Conservation (phyloP, 1,284 basidiomycete species). For the Naganishia albida region DNA sequence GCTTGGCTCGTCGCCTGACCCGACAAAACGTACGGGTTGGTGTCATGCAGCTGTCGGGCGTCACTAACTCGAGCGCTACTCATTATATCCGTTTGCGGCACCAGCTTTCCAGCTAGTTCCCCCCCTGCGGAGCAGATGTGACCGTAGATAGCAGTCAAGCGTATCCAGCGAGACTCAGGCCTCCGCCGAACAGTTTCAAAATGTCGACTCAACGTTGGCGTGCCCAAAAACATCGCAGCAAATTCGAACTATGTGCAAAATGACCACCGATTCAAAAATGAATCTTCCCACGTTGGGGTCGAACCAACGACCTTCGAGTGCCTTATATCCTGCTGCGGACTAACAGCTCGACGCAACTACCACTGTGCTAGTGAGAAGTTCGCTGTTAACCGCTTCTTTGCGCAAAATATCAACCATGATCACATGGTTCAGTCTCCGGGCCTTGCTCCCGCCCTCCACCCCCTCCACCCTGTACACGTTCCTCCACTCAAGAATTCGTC, state of each 20-base stretch:
- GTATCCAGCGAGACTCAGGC: too few species aligned
- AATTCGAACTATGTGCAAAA: neutral
- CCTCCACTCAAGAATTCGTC: neutral
- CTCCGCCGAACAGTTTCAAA: too few species aligned
- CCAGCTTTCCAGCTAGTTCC: too few species aligned
- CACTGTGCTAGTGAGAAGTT: conserved; percentile 28
- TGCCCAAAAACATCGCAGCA: neutral
- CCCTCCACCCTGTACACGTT: neutral
- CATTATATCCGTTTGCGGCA: too few species aligned
- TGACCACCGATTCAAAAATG: neutral
- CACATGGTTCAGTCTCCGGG: too few species aligned
- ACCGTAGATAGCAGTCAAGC: too few species aligned
- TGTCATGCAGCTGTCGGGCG: too few species aligned
- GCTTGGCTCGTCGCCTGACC: too few species aligned
- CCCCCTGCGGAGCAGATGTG: too few species aligned
- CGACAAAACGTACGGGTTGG: too few species aligned
- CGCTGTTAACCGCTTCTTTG: neutral
- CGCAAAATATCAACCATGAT: neutral
- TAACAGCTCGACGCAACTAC: conserved; percentile 31
- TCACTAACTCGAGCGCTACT: too few species aligned
- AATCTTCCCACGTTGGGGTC: conserved; percentile 26
- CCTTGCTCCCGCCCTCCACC: neutral
- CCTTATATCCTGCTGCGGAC: neutral
- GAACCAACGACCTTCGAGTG: conserved; percentile 30
- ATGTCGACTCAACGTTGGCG: too few species aligned